Base-by-base conservation (phyloP, 2,329 filamentous ascomycete species). In the Didymella keratinophila region DNA sequence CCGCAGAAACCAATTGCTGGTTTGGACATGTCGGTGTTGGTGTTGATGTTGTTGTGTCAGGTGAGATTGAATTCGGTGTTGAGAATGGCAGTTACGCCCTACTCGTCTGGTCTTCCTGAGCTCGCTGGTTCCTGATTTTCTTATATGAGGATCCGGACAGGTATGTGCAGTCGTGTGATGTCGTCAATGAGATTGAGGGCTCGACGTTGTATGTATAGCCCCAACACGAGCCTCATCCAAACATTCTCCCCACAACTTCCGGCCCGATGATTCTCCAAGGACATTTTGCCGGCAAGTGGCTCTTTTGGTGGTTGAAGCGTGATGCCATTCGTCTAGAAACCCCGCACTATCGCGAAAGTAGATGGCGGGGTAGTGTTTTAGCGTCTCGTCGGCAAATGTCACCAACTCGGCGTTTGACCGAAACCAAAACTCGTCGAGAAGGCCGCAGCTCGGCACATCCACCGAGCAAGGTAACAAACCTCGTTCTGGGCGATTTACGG, bases 1-100 rank as follows among this genome's bases (percentile, higher is more conserved):
- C 90, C 90, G 63, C 90, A 87, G 77, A 92, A 91, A 63, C 86
- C 84, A 52, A 90, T 79, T 52, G 76, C 70, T 25, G 82, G 80
- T 70, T 82, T 84, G 49, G 73, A 62, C 72, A 75, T 76, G 27
- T 28, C 52, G 52, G 28, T 45, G 34, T 18, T 27, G 25, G 12
- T n/a, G n/a, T n/a, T n/a, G n/a, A n/a, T 36, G 30, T 27, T 48
- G 25, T 20, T 34, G 9, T 27, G 21, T 49, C 23, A 46, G 37
- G 25, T 34, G 45, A 42, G 30, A 21, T 3, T 23, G 28, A 14
- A 12, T 11, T 20, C n/a, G 52, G 9, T 16, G 27, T 23, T 36
- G 32, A 7, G 37, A 6, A 4, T 10, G 34, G n/a, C 5, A 37
- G 10, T 18, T 37, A 8, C 9, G n/a, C n/a, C 14, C 8, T 37